Base-by-base conservation (phyloP, 1,284 basidiomycete species). In the Trametes polyzona region DNA sequence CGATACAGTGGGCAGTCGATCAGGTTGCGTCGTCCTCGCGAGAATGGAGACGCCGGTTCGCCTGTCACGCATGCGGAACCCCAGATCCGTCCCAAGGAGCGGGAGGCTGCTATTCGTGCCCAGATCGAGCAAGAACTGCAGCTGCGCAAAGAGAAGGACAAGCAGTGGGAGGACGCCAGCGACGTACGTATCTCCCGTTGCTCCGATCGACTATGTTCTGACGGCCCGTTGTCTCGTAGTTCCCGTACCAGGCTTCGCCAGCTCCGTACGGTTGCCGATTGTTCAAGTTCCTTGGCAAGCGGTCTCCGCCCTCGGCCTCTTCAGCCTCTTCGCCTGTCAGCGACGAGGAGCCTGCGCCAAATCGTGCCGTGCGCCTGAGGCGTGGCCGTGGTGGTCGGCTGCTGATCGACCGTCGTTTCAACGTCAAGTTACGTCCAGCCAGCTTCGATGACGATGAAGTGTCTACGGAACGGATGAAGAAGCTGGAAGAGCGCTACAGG, bases 101-200 rank as follows among this genome's bases (percentile, higher is more conserved):
- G 90, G 33, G 73, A 82, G 40, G 76, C 78, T 7, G 73, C 79
- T 4, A 85, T 95, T 57, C 80, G 81, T 40, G 78, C 82, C 35
- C 79, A 83, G 48, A 82, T 94, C 67, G 93, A 96, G 59, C 77
- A 82, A 16, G 81, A 86, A 47, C 70, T 95, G 59, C 76, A 78
- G 6, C 78, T 78, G 43, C 86, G 86, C 69, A 90, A 88, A 70
- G 92, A 91, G 61, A 78, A 81, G 52, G 92, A 96, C 67, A 81
- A 87, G 52, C 82, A 86, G 40, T 96, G 93, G 89, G 94, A 96
- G 66, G 94, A 96, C 67, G 80, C 81, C 51, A 82, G 92, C 61
- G 93, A 95, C 73, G 87, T 92, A 67, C 71, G 81, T 73, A 21
- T 1, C n/a, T 19, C 55, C 12, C 4, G 39, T 3, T 32, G 23